Percentiles rank a stretch among this genome's conserved stretches.
Evolutionary conservation across 1,139 yeast species (phyloP).

Genomic region (Dujonia santamariae): DNA sequence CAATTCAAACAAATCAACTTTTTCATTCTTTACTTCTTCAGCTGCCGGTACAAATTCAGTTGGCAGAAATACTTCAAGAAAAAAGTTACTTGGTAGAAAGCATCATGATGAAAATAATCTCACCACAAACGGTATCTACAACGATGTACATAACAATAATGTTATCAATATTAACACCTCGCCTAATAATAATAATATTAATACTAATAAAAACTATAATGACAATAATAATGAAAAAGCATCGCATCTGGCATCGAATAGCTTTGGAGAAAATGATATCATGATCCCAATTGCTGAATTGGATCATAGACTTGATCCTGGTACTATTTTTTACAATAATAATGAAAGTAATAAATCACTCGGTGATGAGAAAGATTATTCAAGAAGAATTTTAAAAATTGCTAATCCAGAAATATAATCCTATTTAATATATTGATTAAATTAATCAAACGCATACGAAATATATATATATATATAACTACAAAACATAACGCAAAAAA

Average conservation of each 20-base stretch:
- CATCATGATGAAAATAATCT: neutral
- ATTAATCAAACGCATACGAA: too few relatives aligned
- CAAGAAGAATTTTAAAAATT: slow-evolving; percentile 64
- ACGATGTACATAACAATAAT: slow-evolving; percentile 12
- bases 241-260: slow-evolving; percentile 12
- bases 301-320: slow-evolving; percentile 70
- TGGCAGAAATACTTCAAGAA: slow-evolving; percentile 31
- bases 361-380: slow-evolving; percentile 72
- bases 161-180: too few relatives aligned
- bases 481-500: neutral
- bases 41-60: slow-evolving; percentile 20
- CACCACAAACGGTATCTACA: slow-evolving; percentile 4
- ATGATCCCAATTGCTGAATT: slow-evolving; percentile 52
- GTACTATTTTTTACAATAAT: slow-evolving; percentile 55
- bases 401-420: slow-evolving; percentile 51
- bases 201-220: slow-evolving; percentile 7
- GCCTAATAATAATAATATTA: neutral
- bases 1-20: slow-evolving; percentile 34
- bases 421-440: neutral
- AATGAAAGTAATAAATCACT: slow-evolving; percentile 61
- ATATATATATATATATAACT: too few relatives aligned
- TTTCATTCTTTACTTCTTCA: slow-evolving; percentile 25
- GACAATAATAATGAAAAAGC: slow-evolving; percentile 11
- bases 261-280: slow-evolving; percentile 10
- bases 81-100: slow-evolving; percentile 18